A percentile compares a stretch with the other conserved stretches of the same genome.
These are phyloP conservation scores for Medicago truncatula DNA, from an alignment of 306 rosid genomes.

Conservation along the genomic window MtrunA17r5.0-ANR NC_053043.1:23834001-23834500, in stretches of 20 bases:
- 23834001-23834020: slow-evolving; percentile 90
- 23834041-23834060: not conserved
- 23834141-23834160: not conserved
- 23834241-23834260: not conserved
- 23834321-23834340: not conserved
- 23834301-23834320: slow-evolving; percentile 7
- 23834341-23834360: not conserved
- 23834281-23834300: not conserved
- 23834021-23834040: slow-evolving; percentile 65
- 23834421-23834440: too few relatives aligned
- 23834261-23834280: too few relatives aligned
- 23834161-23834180: not conserved
- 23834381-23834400: too few relatives aligned
- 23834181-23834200: not conserved
- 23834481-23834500: too few relatives aligned
- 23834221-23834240: slow-evolving; percentile 1
- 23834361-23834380: not conserved
- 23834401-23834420: too few relatives aligned
- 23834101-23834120: slow-evolving; percentile 5
- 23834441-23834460: too few relatives aligned
- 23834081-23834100: not conserved
- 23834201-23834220: not conserved
- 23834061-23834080: not conserved
- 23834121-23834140: not conserved
- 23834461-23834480: too few relatives aligned